A percentile compares a stretch with the other conserved stretches of the same genome.
phyloP scores from a whole-genome alignment of 2,329 filamentous ascomycete genomes.

The Phialophora macrospora region DNA sequence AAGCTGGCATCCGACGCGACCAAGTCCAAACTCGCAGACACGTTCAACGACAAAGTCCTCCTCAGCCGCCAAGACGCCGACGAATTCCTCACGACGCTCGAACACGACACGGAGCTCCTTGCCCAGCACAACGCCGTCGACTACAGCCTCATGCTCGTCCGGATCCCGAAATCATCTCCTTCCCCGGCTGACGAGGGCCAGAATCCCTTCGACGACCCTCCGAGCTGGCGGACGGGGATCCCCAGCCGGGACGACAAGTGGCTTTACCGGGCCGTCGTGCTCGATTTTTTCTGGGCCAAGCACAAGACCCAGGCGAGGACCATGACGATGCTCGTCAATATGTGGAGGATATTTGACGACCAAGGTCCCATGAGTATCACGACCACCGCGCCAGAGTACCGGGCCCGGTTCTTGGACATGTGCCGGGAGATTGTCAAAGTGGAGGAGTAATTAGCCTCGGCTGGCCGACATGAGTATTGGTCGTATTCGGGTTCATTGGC shows the following conservation, averaged over 20 bases:
- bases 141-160: constrained; percentile 74
- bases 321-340: constrained; percentile 68
- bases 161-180: constrained; percentile 52
- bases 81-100: constrained; percentile 60
- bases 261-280: constrained; percentile 68
- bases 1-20: constrained; percentile 67
- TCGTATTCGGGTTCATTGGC: background rate
- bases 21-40: constrained; percentile 68
- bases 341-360: constrained; percentile 66
- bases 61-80: constrained; percentile 62
- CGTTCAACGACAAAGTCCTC: constrained; percentile 69
- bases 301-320: constrained; percentile 69
- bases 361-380: constrained; percentile 78
- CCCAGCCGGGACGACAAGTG: constrained; percentile 61
- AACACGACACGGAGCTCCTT: constrained; percentile 67
- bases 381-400: constrained; percentile 70
- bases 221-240: constrained; percentile 67
- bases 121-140: constrained; percentile 70
- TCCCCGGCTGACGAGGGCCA: constrained; percentile 37
- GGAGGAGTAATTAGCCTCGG: background rate
- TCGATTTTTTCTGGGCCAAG: constrained; percentile 81
- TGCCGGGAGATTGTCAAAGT: constrained; percentile 53
- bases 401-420: constrained; percentile 61
- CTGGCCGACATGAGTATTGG: background rate
- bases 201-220: constrained; percentile 43